These are phyloP conservation scores for Irpex rosettiformis DNA, from an alignment of 1,284 basidiomycete species.

Conservation along the genomic window DNA sequence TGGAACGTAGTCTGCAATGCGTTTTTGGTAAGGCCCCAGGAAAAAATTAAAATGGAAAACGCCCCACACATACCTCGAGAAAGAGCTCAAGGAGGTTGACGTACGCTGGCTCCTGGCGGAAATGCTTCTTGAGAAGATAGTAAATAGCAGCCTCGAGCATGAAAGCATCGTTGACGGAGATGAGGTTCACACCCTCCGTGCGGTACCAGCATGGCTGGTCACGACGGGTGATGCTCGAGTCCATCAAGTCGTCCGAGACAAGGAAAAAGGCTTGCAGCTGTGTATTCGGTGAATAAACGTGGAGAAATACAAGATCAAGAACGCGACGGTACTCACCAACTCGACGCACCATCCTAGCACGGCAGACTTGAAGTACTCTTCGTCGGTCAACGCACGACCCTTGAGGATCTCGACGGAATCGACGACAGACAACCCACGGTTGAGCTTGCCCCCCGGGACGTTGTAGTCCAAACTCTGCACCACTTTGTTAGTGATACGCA, in stretches of 20 bases:
- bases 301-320: background rate
- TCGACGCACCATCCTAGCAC: conserved; percentile 97
- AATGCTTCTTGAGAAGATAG: conserved; percentile 85
- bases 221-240: conserved; percentile 89
- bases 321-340: conserved; percentile 58
- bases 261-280: conserved; percentile 99
- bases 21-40: conserved; percentile 15
- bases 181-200: conserved; percentile 71
- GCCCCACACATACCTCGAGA: conserved; percentile 62
- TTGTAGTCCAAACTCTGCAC: conserved; percentile 89
- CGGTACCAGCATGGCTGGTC: conserved; percentile 98
- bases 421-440: conserved; percentile 92
- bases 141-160: conserved; percentile 97
- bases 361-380: conserved; percentile 89
- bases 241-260: conserved; percentile 99
- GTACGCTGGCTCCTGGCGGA: conserved; percentile 82
- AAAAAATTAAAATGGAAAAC: too few species aligned
- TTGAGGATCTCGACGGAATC: conserved; percentile 91
- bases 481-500: background rate
- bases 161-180: conserved; percentile 97
- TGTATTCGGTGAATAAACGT: background rate
- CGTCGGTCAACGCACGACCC: conserved; percentile 62
- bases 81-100: conserved; percentile 89
- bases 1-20: conserved; percentile 73
- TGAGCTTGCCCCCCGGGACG: conserved; percentile 94